Evolutionary conservation across 805 yeast genomes (phyloP).

Genomic region (Huiozyma naganishii): DNA sequence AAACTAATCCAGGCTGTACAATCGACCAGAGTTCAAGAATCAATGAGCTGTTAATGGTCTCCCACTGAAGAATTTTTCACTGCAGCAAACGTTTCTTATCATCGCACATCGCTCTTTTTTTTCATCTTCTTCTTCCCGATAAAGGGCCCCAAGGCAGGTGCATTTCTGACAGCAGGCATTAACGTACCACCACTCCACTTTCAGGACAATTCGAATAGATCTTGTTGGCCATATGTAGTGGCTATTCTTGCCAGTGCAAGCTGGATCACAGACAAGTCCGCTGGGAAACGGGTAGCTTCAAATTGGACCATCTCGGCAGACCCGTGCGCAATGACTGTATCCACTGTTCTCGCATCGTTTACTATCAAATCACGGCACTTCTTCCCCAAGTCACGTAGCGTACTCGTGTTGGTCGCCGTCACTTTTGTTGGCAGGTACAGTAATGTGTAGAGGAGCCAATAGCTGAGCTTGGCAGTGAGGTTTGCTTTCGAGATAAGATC

Average conservation of each 20-base stretch:
- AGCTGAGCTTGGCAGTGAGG: conserved; percentile 6
- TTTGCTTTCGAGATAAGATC: conserved; percentile 10
- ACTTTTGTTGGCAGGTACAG: conserved; percentile 17
- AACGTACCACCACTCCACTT: no score
- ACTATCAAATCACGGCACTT: conserved; percentile 9
- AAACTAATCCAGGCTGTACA: no score
- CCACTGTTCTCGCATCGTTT: neutral
- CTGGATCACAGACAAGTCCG: conserved; percentile 8
- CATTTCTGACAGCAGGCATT: no score
- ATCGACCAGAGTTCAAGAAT: no score
- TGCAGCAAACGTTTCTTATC: no score
- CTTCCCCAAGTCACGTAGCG: conserved; percentile 22
- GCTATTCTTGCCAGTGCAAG: conserved; percentile 7
- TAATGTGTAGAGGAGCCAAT: conserved; percentile 22
- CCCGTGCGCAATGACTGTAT: no score
- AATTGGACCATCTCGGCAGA: conserved; percentile 1
- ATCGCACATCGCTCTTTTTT: no score
- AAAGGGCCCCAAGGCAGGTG: no score
- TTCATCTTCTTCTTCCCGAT: no score
- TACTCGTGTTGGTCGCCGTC: conserved; percentile 19
- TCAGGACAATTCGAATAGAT: conserved; percentile 4
- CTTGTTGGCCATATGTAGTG: conserved; percentile 18
- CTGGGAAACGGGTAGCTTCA: conserved; percentile 3
- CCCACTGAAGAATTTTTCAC: no score
- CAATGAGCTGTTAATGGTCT: no score